Evolutionary conservation across 495 filamentous ascomycete genomes (phyloP), one percentile per base, ranked within the genome.

Genomic region (Podospora sp.): DNA sequence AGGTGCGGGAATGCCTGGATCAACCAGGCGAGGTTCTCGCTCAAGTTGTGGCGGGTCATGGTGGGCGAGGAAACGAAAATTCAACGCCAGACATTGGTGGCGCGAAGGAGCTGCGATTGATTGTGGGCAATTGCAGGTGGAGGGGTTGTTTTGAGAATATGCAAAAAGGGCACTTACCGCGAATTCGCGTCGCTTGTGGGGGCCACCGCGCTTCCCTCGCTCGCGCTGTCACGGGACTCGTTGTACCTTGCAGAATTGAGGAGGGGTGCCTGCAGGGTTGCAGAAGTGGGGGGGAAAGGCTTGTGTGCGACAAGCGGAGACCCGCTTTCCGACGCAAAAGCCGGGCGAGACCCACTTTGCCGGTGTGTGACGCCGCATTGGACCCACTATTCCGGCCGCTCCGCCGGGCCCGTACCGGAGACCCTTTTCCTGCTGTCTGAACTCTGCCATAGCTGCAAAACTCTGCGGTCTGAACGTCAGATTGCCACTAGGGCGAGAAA

Each of bases 1-100:
- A 20, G 35, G 35, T 25, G 40, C 21, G 60, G 36, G 49, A 36
- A 27, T 11, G 27, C 78, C 60, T 76, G 74, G 68, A 88, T 73
- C 71, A 89, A 82, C 87, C 87, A 89, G 68, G 81, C 80, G 70
- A 88, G 78, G 65, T 89, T 85, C 71, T 79, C 80, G 68, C 71
- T 74, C 61, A 89, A 78, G 76, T 89, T 89, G 76, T 90, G 85
- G 75, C 79, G 81, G 81, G 88, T 89, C 88, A 91, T 91, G 73
- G 80, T 78, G 73, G 57, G 4, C 40, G 16, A 18, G 11, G 16
- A 11, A 46, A 14, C 2, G 14, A 11, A 46, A 14, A 2, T 12
- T 18, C 40, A 46, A 14, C 2, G 9, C 40, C 40, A 46, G 40
- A 18, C 40, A 46, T 46, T 46, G 40, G 16, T 46, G 40, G 2